Evolutionary conservation across 345 rosid genomes (phyloP).

Genomic region (Cardamine resedifolia): DNA sequence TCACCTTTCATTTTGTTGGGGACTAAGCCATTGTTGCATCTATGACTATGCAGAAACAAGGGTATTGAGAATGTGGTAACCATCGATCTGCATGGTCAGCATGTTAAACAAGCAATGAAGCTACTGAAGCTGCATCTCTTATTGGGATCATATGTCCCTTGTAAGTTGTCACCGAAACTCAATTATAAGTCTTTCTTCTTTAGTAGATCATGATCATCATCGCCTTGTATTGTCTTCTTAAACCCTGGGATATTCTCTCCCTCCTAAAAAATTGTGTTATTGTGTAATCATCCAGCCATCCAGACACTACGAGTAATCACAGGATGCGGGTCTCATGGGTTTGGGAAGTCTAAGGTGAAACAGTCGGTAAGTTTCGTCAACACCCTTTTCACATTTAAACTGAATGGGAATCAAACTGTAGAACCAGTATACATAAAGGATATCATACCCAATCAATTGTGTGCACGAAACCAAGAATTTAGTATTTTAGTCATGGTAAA

Average conservation of each 20-base stretch:
- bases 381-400: neutral
- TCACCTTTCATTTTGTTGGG: conserved; percentile 9
- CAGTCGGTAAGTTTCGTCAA: conserved; percentile 59
- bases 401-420: neutral
- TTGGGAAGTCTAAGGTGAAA: conserved; percentile 84
- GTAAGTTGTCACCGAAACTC: conserved; percentile 50
- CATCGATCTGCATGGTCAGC: conserved; percentile 96
- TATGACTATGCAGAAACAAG: conserved; percentile 64
- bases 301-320: conserved; percentile 87
- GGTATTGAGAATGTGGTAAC: conserved; percentile 75
- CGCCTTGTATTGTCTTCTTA: neutral
- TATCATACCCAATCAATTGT: neutral
- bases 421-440: neutral
- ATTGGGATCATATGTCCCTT: conserved; percentile 59
- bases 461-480: neutral
- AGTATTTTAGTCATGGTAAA: neutral
- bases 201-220: neutral
- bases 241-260: neutral
- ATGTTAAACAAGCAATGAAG: conserved; percentile 83
- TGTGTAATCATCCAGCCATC: conserved; percentile 52
- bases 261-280: conserved; percentile 7
- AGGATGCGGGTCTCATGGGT: conserved; percentile 81
- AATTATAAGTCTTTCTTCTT: neutral
- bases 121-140: conserved; percentile 75
- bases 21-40: conserved; percentile 24